A percentile compares a stretch with the other conserved stretches of the same genome.
Conservation (phyloP, 768 basidiomycete genomes). For the Amanita pseudoporphyria region DNA sequence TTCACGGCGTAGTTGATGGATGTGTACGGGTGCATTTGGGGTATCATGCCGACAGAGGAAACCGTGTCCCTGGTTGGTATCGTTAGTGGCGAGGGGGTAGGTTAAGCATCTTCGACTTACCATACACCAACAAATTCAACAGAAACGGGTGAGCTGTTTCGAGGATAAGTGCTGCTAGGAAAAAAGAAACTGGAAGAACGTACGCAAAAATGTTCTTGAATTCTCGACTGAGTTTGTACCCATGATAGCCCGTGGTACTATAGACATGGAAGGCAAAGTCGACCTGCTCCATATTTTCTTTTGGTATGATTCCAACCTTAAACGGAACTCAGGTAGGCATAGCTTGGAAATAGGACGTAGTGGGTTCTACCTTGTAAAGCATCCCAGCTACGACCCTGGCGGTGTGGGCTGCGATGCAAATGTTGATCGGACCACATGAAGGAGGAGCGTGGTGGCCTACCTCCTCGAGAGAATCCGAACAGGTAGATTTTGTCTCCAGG, state of each 20-base stretch:
- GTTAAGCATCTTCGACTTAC: neutral
- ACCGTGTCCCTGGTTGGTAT: conserved; percentile 8
- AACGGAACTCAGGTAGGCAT: neutral
- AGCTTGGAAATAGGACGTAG: neutral
- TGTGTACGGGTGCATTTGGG: conserved; percentile 7
- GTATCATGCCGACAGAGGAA: conserved; percentile 8
- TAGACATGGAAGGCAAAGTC: conserved; percentile 26
- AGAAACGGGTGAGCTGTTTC: neutral
- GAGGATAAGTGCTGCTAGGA: neutral
- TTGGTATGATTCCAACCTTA: conserved; percentile 22
- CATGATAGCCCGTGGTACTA: conserved; percentile 17
- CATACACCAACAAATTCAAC: conserved; percentile 11
- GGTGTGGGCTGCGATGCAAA: conserved; percentile 12
- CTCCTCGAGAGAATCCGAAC: conserved; percentile 21
- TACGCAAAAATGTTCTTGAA: conserved; percentile 21
- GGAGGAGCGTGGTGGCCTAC: conserved; percentile 4
- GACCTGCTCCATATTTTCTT: conserved; percentile 22
- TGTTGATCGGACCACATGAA: neutral
- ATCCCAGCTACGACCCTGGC: conserved; percentile 22
- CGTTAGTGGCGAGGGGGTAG: neutral
- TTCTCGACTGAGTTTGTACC: conserved; percentile 20
- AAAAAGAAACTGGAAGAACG: too few relatives aligned
- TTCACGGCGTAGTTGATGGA: neutral
- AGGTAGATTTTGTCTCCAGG: conserved; percentile 20
- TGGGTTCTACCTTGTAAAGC: conserved; percentile 21